Evolutionary conservation across 1,284 basidiomycete species (phyloP).

Genomic region (Tetrapyrgos nigripes): DNA sequence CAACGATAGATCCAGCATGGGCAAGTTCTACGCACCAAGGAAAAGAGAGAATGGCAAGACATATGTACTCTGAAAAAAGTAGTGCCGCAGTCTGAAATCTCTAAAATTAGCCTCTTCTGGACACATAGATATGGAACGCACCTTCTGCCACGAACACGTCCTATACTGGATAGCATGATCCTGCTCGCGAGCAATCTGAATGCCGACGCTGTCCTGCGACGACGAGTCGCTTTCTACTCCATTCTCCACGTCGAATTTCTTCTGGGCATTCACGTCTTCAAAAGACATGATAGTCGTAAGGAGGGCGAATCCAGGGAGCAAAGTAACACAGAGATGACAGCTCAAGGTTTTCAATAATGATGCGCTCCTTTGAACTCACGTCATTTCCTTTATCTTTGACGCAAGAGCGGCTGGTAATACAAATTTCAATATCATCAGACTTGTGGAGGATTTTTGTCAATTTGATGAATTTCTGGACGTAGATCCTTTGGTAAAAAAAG

Average conservation of each 20-base stretch:
- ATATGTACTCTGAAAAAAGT: constrained; percentile 57
- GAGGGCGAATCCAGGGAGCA: neutral
- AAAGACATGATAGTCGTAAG: neutral
- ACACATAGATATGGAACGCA: constrained; percentile 21
- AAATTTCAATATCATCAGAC: no score
- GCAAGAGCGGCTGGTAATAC: neutral
- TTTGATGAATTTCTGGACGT: no score
- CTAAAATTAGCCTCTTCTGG: neutral
- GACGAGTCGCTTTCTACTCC: neutral
- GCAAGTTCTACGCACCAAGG: constrained; percentile 44
- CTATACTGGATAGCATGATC: constrained; percentile 47
- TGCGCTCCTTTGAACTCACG: no score
- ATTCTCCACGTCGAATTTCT: neutral
- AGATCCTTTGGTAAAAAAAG: no score
- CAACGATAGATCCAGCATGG: neutral
- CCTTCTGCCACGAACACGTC: constrained; percentile 57
- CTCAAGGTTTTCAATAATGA: no score
- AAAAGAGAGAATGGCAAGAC: constrained; percentile 57
- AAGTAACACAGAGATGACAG: neutral
- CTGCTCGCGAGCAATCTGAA: constrained; percentile 40
- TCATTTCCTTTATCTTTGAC: neutral
- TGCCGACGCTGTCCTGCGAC: constrained; percentile 7
- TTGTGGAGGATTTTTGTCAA: no score
- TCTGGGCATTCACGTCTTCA: neutral
- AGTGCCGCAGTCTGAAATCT: constrained; percentile 47